Evolutionary conservation across 768 basidiomycete species (phyloP).

Genomic region (Termitomyces eurrhizus): DNA sequence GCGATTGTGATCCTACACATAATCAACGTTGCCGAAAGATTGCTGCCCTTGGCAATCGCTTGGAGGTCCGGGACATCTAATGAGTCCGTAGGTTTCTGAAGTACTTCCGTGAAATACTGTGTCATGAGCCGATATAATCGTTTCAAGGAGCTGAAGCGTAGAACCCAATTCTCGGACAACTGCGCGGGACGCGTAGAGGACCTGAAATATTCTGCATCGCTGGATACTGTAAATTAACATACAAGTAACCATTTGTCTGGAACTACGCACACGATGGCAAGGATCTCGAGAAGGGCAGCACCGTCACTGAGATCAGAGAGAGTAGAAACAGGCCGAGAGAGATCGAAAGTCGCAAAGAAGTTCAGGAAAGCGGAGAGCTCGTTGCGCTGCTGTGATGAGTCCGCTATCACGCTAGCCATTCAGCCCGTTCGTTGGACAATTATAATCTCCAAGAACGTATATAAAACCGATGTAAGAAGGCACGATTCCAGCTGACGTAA

Average conservation of each 20-base stretch:
- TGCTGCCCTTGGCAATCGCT: conserved; percentile 75
- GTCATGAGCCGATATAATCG: conserved; percentile 85
- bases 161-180: conserved; percentile 83
- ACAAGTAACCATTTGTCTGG: not conserved
- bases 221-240: conserved; percentile 22
- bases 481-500: conserved; percentile 3
- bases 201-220: conserved; percentile 79
- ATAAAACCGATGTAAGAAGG: no score
- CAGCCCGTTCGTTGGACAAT: not conserved
- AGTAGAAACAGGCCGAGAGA: conserved; percentile 57
- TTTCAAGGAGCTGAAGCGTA: conserved; percentile 80
- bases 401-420: conserved; percentile 26
- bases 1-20: conserved; percentile 82
- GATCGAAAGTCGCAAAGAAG: conserved; percentile 73
- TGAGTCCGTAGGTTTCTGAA: conserved; percentile 72
- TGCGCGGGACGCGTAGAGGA: conserved; percentile 57
- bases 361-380: conserved; percentile 80
- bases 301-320: conserved; percentile 79
- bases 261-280: conserved; percentile 65
- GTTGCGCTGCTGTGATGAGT: conserved; percentile 37
- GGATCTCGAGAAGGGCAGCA: conserved; percentile 67
- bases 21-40: conserved; percentile 58
- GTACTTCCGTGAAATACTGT: conserved; percentile 80
- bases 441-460: no score
- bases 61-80: conserved; percentile 89